Evolutionary conservation across 129 eudicot species (phyloP), one percentile per base, ranked within the genome.

Genomic region (Centrapalus pauciflorus): DNA sequence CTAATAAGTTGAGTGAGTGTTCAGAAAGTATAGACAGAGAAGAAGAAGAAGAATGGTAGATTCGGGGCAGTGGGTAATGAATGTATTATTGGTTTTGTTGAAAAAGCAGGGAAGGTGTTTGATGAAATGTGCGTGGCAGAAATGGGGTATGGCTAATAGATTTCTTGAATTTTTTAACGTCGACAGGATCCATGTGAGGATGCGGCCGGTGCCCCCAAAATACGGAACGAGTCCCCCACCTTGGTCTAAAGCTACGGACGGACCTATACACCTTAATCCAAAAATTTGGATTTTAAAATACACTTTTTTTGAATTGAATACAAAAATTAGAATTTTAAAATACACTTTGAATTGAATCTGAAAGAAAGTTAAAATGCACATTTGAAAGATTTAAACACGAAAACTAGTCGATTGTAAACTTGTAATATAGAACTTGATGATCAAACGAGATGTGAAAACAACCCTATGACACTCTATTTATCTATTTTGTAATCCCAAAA

Each of bases 171-270:
- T 7, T 19, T 1, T 34, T 8, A 34, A 13, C 10, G 73, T 7
- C 29, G 79, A 74, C 79, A 56, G 52, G 73, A 66, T 56, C 68
- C 82, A 77, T 77, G 82, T 77, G 82, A 77, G 56, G 33, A 45
- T 70, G 37, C 25, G 67, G 56, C 71, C n/a, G 33, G 34, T 70
- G 37, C 25, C 72, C 64, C 71, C n/a, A 5, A 77, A 41, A 45
- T 70, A 77, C 71, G 77, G 67, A 64, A 40, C 48, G 54, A 29
- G 33, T 62, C 27, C 55, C 64, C 67, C 67, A 74, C 72, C 40
- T n/a, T n/a, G n/a, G 56, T 43, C 60, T 63, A 13, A 23, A 28
- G 37, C 21, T 56, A n/a, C n/a, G n/a, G n/a, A n/a, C n/a, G n/a
- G n/a, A n/a, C n/a, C n/a, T n/a, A n/a, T n/a, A n/a, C n/a, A n/a